A percentile compares a stretch with the other conserved stretches of the same genome.
Conservation (phyloP, 2,329 filamentous ascomycete genomes). For the Fusarium sp. region DNA sequence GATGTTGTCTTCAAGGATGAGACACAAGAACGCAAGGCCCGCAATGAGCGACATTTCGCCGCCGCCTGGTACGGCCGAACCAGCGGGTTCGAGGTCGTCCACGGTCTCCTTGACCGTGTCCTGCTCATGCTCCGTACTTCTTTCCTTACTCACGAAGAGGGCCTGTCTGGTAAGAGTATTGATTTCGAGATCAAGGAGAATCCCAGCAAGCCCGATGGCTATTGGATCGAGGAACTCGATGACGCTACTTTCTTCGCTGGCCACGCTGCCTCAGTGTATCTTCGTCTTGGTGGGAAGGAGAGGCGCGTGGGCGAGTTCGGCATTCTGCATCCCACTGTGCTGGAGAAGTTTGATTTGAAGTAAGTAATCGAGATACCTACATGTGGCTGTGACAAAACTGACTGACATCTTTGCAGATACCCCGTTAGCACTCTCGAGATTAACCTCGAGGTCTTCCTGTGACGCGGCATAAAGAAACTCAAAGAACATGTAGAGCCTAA, state of each 20-base stretch:
- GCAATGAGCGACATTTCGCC: conserved; percentile 96
- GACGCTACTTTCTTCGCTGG: conserved; percentile 93
- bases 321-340: conserved; percentile 90
- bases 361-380: conserved; percentile 53
- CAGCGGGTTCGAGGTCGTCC: conserved; percentile 93
- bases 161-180: conserved; percentile 62
- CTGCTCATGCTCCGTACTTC: conserved; percentile 90
- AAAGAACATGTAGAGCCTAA: conserved; percentile 26
- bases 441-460: conserved; percentile 94
- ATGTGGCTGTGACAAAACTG: conserved; percentile 18
- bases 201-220: conserved; percentile 73
- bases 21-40: conserved; percentile 81
- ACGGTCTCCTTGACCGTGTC: conserved; percentile 90
- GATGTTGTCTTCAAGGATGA: conserved; percentile 94
- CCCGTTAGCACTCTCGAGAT: conserved; percentile 95
- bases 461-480: conserved; percentile 43
- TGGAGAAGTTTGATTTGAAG: conserved; percentile 93
- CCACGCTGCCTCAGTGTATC: conserved; percentile 85
- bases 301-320: conserved; percentile 88
- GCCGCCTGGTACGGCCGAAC: conserved; percentile 95
- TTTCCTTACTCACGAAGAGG: conserved; percentile 82
- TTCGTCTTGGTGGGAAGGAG: conserved; percentile 79
- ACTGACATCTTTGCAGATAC: conserved; percentile 64
- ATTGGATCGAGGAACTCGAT: conserved; percentile 95
- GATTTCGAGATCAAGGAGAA: conserved; percentile 65